A percentile compares a stretch with the other conserved stretches of the same genome.
Conservation (phyloP, 805 yeast species). For the Wickerhamiella azyma region DNA sequence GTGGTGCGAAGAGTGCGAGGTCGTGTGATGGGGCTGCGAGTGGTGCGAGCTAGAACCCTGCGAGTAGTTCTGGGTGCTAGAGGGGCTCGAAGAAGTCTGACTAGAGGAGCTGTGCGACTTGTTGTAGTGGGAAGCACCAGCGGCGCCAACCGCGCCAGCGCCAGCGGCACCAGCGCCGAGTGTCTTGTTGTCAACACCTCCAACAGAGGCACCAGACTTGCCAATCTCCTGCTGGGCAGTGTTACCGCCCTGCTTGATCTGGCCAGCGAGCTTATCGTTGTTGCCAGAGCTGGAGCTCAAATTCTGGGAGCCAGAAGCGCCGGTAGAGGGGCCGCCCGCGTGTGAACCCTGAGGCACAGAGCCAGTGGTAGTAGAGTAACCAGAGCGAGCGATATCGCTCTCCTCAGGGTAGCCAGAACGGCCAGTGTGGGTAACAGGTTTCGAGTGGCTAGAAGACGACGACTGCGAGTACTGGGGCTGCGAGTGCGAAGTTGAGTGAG, state of each 20-base stretch:
- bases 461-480: neutral
- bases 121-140: neutral
- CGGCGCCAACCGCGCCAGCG: constrained; percentile 6
- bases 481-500: neutral
- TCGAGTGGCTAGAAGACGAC: neutral
- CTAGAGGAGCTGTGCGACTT: neutral
- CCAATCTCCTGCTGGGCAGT: neutral
- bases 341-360: no score
- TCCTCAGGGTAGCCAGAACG: neutral
- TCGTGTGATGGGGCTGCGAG: no score
- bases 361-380: no score
- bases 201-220: neutral
- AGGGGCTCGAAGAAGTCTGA: neutral
- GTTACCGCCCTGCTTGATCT: neutral
- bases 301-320: neutral
- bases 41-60: no score
- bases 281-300: no score
- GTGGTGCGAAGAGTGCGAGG: no score
- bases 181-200: neutral
- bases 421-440: no score
- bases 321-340: neutral
- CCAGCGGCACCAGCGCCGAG: constrained; percentile 6
- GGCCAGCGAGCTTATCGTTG: neutral
- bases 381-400: neutral
- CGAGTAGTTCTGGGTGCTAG: neutral